Conservation (phyloP, 2,329 filamentous ascomycete genomes). For the Pseudocercospora fuligena region DNA sequence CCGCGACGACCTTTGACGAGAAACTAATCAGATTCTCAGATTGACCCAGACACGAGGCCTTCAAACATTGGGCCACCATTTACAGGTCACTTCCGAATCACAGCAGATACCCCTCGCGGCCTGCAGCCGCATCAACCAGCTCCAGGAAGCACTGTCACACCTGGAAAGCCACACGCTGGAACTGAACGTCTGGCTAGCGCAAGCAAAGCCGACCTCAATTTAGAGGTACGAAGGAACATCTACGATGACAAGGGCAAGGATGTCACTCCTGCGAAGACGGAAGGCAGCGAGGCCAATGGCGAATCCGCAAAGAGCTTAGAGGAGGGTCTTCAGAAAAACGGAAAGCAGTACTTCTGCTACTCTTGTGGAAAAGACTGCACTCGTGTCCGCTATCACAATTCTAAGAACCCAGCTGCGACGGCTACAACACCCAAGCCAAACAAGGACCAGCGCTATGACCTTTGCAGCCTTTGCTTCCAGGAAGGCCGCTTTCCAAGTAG, state of each 20-base stretch:
- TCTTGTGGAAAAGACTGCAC: slow-evolving; percentile 92
- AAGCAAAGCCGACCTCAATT: slow-evolving; percentile 80
- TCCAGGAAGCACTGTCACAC: slow-evolving; percentile 67
- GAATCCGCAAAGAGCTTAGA: slow-evolving; percentile 70
- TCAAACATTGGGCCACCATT: slow-evolving; percentile 96
- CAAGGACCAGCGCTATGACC: slow-evolving; percentile 73
- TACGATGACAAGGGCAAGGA: slow-evolving; percentile 93
- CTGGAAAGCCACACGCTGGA: slow-evolving; percentile 65
- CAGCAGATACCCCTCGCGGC: slow-evolving; percentile 92
- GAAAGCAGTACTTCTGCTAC: slow-evolving; percentile 77
- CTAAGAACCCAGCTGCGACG: slow-evolving; percentile 59
- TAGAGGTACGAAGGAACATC: slow-evolving; percentile 93
- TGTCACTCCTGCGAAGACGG: slow-evolving; percentile 63
- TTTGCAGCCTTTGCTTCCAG: slow-evolving; percentile 89
- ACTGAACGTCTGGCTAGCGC: slow-evolving; percentile 75
- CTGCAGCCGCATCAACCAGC: slow-evolving; percentile 94
- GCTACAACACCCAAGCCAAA: slow-evolving; percentile 56
- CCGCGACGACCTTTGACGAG: no score
- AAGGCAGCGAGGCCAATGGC: slow-evolving; percentile 63
- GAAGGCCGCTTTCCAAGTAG: slow-evolving; percentile 82
- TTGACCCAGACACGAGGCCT: slow-evolving; percentile 92
- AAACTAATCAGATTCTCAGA: slow-evolving; percentile 57
- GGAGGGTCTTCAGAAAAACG: slow-evolving; percentile 64
- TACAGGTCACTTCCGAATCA: slow-evolving; percentile 95
- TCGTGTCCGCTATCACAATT: slow-evolving; percentile 70